These are phyloP conservation scores for Anthoceros angustus DNA, from an alignment of 225 moss, liverwort and hornwort genomes.

Conservation along the genomic window DNA sequence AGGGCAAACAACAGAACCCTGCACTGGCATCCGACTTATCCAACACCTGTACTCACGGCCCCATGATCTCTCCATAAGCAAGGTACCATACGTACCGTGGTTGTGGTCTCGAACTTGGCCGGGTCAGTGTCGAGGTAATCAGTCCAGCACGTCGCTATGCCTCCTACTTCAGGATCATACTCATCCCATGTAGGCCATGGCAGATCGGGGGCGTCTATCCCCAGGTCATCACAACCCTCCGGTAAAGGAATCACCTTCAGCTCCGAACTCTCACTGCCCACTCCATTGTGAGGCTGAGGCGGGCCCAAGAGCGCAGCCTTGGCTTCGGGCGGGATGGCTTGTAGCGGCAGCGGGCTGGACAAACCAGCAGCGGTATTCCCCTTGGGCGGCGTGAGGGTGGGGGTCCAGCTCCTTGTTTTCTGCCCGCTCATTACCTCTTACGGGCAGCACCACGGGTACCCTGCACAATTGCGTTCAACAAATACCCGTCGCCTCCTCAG, in stretches of 20 bases:
- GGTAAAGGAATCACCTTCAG: not conserved
- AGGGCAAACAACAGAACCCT: too few relatives aligned
- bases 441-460: not conserved
- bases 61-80: too few relatives aligned
- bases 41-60: too few relatives aligned
- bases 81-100: too few relatives aligned
- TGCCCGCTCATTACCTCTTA: conserved; percentile 1
- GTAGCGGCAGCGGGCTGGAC: too few relatives aligned
- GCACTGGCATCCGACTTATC: too few relatives aligned
- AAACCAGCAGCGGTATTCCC: not conserved
- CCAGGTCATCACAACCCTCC: not conserved
- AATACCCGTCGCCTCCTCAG: too few relatives aligned
- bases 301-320: not conserved
- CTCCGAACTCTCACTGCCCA: not conserved
- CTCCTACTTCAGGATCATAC: not conserved
- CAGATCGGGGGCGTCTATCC: not conserved
- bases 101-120: too few relatives aligned
- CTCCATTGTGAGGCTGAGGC: not conserved
- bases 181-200: not conserved
- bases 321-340: too few relatives aligned
- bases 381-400: not conserved
- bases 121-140: not conserved
- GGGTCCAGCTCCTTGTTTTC: not conserved
- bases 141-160: not conserved
- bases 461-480: too few relatives aligned